phyloP scores from a whole-genome alignment of 2,329 filamentous ascomycete genomes.

The Beauveria caledonica region DNA sequence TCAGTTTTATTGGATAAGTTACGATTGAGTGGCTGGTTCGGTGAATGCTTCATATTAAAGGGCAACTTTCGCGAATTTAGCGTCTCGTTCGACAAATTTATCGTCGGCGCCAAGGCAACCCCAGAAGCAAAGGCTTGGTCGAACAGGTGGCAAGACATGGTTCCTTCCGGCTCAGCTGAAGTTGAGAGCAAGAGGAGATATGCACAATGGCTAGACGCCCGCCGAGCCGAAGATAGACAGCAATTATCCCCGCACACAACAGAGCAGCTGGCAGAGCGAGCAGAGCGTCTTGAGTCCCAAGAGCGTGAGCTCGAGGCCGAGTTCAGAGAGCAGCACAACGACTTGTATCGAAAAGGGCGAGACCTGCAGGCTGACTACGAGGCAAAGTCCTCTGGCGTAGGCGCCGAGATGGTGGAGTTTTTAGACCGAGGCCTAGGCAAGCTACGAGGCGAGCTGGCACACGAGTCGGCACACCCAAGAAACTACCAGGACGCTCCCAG shows the following conservation, averaged over 20 bases:
- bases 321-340: constrained; percentile 36
- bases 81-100: constrained; percentile 42
- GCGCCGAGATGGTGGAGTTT: constrained; percentile 40
- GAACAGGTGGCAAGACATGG: constrained; percentile 19
- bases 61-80: constrained; percentile 49
- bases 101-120: constrained; percentile 35
- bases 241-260: constrained; percentile 30
- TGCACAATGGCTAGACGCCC: constrained; percentile 34
- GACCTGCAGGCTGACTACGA: constrained; percentile 23
- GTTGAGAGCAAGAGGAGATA: constrained; percentile 31
- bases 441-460: constrained; percentile 25
- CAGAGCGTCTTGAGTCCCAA: constrained; percentile 32
- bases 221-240: constrained; percentile 35
- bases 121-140: constrained; percentile 32
- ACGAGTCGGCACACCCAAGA: background rate
- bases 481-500: constrained; percentile 8
- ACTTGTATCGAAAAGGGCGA: constrained; percentile 37
- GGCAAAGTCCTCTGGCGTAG: constrained; percentile 31
- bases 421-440: constrained; percentile 39
- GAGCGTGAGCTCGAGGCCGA: constrained; percentile 43
- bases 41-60: constrained; percentile 46
- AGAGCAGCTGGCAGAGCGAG: constrained; percentile 31
- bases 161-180: constrained; percentile 12
- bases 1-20: constrained; percentile 38
- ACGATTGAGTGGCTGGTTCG: constrained; percentile 38